phyloP scores from a whole-genome alignment of 345 rosid species.

The Moricandia moricandioides region DNA sequence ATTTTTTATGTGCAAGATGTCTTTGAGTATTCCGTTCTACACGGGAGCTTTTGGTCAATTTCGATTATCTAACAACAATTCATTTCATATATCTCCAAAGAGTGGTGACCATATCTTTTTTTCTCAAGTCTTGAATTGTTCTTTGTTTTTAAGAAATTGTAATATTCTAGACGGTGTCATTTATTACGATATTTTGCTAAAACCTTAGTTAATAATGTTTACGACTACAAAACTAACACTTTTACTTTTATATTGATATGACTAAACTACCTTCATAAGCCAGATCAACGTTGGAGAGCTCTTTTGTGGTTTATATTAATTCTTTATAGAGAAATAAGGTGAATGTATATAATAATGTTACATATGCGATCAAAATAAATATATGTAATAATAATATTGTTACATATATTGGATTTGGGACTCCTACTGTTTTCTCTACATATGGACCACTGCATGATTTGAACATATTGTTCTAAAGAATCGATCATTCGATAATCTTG shows the following conservation, averaged over 20 bases:
- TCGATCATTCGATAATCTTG: conserved; percentile 17
- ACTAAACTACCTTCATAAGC: background rate
- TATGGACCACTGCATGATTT: conserved; percentile 18
- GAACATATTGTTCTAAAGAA: conserved; percentile 8
- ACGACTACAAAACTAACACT: background rate
- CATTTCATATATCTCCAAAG: background rate
- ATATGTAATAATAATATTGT: background rate
- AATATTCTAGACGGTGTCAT: background rate
- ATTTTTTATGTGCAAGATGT: background rate
- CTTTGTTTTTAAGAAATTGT: background rate
- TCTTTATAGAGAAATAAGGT: background rate
- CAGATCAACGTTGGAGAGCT: background rate
- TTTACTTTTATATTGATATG: background rate
- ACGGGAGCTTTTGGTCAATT: conserved; percentile 4
- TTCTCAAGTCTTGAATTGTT: background rate
- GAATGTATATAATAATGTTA: background rate
- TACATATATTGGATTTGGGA: background rate
- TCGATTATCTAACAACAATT: background rate
- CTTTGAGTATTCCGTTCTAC: background rate
- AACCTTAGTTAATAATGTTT: background rate
- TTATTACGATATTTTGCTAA: background rate
- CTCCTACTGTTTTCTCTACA: background rate
- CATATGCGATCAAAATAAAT: background rate
- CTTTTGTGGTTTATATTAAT: background rate
- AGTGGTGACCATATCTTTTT: background rate